These are phyloP conservation scores for Symmetrospora coprosmae DNA, from an alignment of 768 basidiomycete species.

Conservation along the genomic window DNA sequence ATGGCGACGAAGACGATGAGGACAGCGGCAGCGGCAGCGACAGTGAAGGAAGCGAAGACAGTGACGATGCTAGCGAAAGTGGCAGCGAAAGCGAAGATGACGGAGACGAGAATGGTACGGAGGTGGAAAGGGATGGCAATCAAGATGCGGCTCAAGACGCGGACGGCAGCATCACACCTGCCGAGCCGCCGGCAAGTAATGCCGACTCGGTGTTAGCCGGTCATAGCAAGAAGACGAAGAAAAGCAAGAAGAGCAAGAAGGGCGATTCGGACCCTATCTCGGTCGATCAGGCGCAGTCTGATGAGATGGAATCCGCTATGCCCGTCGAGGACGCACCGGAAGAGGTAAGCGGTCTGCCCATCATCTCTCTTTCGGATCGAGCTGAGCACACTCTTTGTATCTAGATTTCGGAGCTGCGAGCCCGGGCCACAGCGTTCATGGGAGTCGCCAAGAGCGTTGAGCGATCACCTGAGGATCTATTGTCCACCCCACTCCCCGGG, in stretches of 20 bases:
- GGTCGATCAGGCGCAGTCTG: not conserved
- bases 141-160: slow-evolving; percentile 9
- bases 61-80: too few relatives aligned
- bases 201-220: too few relatives aligned
- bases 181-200: too few relatives aligned
- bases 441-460: slow-evolving; percentile 45
- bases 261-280: not conserved
- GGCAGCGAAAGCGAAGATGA: slow-evolving; percentile 35
- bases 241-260: too few relatives aligned
- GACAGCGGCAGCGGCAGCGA: slow-evolving; percentile 34
- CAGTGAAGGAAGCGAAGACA: too few relatives aligned
- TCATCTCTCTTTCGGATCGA: slow-evolving; percentile 3
- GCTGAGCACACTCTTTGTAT: not conserved
- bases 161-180: too few relatives aligned
- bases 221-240: too few relatives aligned
- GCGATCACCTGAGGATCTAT: slow-evolving; percentile 53
- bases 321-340: slow-evolving; percentile 19
- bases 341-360: slow-evolving; percentile 23
- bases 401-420: slow-evolving; percentile 39
- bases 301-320: not conserved
- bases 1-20: slow-evolving; percentile 44
- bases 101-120: slow-evolving; percentile 36
- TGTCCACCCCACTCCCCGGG: slow-evolving; percentile 68
- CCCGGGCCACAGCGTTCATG: slow-evolving; percentile 47
- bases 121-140: slow-evolving; percentile 28